Evolutionary conservation across 768 basidiomycete species (phyloP).

Genomic region (Mycena floridula): DNA sequence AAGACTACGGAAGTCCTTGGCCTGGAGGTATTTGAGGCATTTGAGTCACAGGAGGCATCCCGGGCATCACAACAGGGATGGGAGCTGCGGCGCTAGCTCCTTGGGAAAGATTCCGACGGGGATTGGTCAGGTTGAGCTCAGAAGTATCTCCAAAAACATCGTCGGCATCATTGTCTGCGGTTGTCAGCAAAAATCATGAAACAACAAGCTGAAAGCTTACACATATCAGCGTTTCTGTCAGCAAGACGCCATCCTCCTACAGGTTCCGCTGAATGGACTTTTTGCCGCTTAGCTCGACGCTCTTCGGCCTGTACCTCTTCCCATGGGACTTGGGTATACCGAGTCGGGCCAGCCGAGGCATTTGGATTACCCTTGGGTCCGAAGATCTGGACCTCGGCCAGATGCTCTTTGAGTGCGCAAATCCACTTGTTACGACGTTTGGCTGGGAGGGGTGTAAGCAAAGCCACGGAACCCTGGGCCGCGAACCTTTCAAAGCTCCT

Average conservation of each 20-base stretch:
- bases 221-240: constrained; percentile 44
- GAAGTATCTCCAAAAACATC: constrained; percentile 39
- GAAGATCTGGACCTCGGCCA: constrained; percentile 67
- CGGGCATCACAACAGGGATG: constrained; percentile 1
- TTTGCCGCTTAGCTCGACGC: constrained; percentile 19
- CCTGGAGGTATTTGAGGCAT: too few relatives aligned
- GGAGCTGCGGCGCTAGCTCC: constrained; percentile 10
- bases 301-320: constrained; percentile 45
- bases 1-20: too few relatives aligned
- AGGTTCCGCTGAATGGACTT: constrained; percentile 15
- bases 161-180: constrained; percentile 32
- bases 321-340: constrained; percentile 73
- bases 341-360: constrained; percentile 43
- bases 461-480: constrained; percentile 4
- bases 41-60: constrained; percentile 1
- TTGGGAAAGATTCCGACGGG: constrained; percentile 17
- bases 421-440: constrained; percentile 90
- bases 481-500: constrained; percentile 58
- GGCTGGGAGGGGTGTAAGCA: constrained; percentile 29
- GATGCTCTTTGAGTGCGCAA: constrained; percentile 71
- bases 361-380: constrained; percentile 57
- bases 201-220: constrained; percentile 23
- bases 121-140: constrained; percentile 29
- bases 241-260: constrained; percentile 45
- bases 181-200: constrained; percentile 2